phyloP scores from a whole-genome alignment of 345 rosid species.

The Acer yangbiense region DNA sequence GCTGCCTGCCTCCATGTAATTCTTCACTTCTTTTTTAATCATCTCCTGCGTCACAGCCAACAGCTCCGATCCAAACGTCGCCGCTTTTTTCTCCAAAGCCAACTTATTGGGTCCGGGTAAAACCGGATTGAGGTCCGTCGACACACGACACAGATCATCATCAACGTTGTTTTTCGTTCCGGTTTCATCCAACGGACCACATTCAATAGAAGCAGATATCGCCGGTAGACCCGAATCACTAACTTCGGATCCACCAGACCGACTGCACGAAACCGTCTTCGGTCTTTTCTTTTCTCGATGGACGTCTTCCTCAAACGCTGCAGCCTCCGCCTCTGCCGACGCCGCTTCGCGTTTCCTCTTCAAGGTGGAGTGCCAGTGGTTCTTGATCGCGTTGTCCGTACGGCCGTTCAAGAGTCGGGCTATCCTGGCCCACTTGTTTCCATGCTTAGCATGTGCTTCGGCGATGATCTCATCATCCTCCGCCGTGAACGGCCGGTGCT shows the following conservation, averaged over 20 bases:
- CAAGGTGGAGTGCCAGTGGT: conserved; percentile 70
- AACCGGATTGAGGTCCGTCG: conserved; percentile 44
- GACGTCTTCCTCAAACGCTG: background rate
- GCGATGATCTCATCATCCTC: conserved; percentile 58
- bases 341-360: conserved; percentile 34
- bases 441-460: conserved; percentile 49
- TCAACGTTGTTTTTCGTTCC: background rate
- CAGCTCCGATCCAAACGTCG: conserved; percentile 39
- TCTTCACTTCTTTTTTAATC: conserved; percentile 55
- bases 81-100: background rate
- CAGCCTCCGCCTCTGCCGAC: background rate
- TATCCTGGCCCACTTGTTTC: conserved; percentile 68
- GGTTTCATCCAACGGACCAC: background rate
- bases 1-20: conserved; percentile 39
- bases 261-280: conserved; percentile 9
- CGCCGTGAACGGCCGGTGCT: conserved; percentile 49
- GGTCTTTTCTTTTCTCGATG: conserved; percentile 1
- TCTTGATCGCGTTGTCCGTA: conserved; percentile 61
- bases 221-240: conserved; percentile 37
- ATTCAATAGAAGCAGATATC: background rate
- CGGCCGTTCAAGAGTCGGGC: conserved; percentile 58
- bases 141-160: conserved; percentile 25
- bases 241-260: conserved; percentile 38
- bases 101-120: conserved; percentile 32
- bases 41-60: conserved; percentile 46